Evolutionary conservation across 176 grass and related monocot genomes (phyloP).

Genomic region (Cenchrus purpureus): DNA sequence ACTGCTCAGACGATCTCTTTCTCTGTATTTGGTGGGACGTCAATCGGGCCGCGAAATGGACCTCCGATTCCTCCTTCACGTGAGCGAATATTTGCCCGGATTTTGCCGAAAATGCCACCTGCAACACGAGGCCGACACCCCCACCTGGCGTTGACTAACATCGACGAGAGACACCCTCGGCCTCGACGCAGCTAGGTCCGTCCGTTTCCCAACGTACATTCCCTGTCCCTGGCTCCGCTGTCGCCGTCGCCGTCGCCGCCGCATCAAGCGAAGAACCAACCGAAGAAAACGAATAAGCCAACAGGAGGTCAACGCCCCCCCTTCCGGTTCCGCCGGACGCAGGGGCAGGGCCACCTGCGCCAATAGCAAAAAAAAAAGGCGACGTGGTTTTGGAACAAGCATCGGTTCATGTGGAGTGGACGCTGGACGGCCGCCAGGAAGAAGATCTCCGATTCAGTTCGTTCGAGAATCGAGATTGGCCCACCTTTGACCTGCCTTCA

Average conservation of each 20-base stretch:
- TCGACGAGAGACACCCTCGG: neutral
- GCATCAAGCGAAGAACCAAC: neutral
- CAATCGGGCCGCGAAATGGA: neutral
- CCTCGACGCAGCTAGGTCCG: conserved; percentile 24
- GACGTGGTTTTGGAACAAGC: conserved; percentile 13
- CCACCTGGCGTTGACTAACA: neutral
- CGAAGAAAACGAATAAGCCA: neutral
- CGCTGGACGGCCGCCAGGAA: neutral
- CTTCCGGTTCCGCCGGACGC: neutral
- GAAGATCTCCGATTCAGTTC: neutral
- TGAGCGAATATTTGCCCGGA: neutral
- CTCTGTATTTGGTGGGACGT: neutral
- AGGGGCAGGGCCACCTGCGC: conserved; percentile 32
- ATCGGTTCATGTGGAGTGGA: neutral
- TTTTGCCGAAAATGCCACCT: neutral
- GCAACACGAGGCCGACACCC: neutral
- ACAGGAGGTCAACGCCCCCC: conserved; percentile 14
- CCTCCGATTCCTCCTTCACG: neutral
- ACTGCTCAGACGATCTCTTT: neutral
- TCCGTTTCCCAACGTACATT: neutral
- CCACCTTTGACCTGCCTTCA: conserved; percentile 19
- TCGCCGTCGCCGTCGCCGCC: neutral
- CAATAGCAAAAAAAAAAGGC: conserved; percentile 18
- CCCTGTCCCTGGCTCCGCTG: neutral
- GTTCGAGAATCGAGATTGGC: neutral